A percentile compares a stretch with the other conserved stretches of the same genome.
Evolutionary conservation across 495 filamentous ascomycete genomes (phyloP).

Genomic region (Penicillium longicatenatum): DNA sequence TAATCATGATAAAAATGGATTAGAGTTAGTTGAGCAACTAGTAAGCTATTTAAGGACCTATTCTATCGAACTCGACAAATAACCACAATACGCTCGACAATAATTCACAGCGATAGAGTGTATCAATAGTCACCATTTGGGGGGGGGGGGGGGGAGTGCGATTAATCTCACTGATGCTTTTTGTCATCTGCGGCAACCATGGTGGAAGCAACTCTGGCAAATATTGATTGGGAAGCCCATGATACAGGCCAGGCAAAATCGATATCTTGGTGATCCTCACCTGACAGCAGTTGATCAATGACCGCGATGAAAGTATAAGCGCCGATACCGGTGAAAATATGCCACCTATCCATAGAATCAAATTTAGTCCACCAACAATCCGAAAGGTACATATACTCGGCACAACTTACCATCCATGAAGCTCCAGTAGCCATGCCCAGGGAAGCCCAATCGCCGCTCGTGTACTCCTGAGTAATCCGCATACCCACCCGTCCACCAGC

Average conservation of each 20-base stretch:
- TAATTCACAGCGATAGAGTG: neutral
- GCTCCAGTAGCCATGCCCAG: slow-evolving; percentile 53
- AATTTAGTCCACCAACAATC: slow-evolving; percentile 1
- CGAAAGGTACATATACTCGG: neutral
- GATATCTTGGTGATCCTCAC: slow-evolving; percentile 3
- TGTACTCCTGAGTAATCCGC: slow-evolving; percentile 15
- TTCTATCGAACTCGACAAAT: neutral
- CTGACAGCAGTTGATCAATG: slow-evolving; percentile 7
- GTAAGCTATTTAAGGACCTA: neutral
- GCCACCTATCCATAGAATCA: slow-evolving; percentile 42
- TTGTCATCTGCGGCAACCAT: neutral
- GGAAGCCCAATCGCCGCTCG: slow-evolving; percentile 34
- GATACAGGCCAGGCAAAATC: slow-evolving; percentile 19
- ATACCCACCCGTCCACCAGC: slow-evolving; percentile 31
- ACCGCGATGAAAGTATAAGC: slow-evolving; percentile 26
- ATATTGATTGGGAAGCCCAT: slow-evolving; percentile 13
- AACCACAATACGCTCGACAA: neutral
- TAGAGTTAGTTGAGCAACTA: too few species aligned
- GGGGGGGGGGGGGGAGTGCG: too few species aligned
- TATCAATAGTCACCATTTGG: neutral
- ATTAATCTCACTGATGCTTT: neutral
- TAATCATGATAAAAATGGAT: too few species aligned
- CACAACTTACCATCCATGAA: slow-evolving; percentile 58
- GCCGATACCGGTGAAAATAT: slow-evolving; percentile 54
- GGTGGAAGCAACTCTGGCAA: slow-evolving; percentile 3